Evolutionary conservation across 2,329 filamentous ascomycete species (phyloP), one percentile per base, ranked within the genome.

Genomic region (Sordariomycetes sp.): DNA sequence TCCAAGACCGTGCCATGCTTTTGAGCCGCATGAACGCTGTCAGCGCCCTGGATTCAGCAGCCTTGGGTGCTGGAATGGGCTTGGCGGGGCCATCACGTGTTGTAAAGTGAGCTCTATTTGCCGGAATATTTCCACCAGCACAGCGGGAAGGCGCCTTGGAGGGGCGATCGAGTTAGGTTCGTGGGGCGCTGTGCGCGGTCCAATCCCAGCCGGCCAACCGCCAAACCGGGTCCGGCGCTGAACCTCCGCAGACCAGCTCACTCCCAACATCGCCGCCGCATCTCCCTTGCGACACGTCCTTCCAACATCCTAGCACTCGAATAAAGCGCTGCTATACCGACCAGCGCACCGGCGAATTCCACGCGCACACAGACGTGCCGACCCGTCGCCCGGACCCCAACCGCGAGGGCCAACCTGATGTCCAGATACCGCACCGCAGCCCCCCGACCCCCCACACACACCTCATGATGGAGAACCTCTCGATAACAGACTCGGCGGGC

Each of bases 391-490:
- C 28, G 4, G 28, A 32, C 28, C 28, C 28, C 3, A 32, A 32
- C 28, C 28, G 28, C 28, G 28, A 32, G 22, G 22, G 5, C 45
- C n/a, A 50, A 22, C 45, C 45, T 50, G 45, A 50, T 50, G 45
- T 50, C n/a, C 22, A 13, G 12, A 36, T 36, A 34, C 48, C 12
- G 15, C 55, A 17, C 13, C 39, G 13, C 13, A 13, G 15, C 17
- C n/a, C 39, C 45, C 8, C 45, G n/a, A 12, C 22, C 45, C 10
- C 20, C 45, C 22, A 15, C 20, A 20, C 32, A 39, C 50, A 56
- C 39, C 32, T 39, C 60, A 56, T 59, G 63, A 82, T 82, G 79
- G 79, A 81, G 69, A 77, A 77, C 64, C 72, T 79, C 61, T 72
- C 68, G 62, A 72, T 80, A 62, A 71, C 75, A 62, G 78, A 80